Conservation (phyloP, 805 yeast species). For the Metschnikowia baotianmanensis region DNA sequence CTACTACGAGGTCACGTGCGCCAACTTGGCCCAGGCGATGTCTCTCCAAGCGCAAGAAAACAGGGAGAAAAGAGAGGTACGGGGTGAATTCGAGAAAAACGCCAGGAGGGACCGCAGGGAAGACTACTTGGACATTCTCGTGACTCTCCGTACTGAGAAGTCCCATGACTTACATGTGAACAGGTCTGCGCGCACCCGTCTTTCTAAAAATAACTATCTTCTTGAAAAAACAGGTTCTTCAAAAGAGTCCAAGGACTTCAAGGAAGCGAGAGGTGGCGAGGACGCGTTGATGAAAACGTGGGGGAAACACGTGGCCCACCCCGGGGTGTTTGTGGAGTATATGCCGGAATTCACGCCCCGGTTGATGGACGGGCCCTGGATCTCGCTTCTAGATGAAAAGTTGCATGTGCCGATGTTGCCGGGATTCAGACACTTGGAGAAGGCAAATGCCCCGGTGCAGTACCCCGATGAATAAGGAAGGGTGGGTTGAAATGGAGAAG, state of each 20-base stretch:
- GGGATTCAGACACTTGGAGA: constrained; percentile 61
- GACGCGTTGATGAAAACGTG: constrained; percentile 22
- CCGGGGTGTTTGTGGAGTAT: constrained; percentile 34
- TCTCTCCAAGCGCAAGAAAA: constrained; percentile 15
- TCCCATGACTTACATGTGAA: constrained; percentile 30
- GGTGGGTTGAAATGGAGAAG: background rate
- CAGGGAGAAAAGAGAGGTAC: too few relatives aligned
- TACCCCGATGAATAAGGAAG: constrained; percentile 28
- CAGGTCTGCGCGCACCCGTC: constrained; percentile 22
- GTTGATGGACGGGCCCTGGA: constrained; percentile 20
- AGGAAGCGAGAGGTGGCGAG: too few relatives aligned
- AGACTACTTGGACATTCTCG: constrained; percentile 14
- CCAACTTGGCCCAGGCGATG: constrained; percentile 22
- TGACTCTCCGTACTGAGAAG: constrained; percentile 21
- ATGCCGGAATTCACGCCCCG: constrained; percentile 36
- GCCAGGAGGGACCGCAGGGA: too few relatives aligned
- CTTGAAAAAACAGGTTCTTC: too few relatives aligned
- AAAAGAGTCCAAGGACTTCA: too few relatives aligned
- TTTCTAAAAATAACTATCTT: constrained; percentile 22
- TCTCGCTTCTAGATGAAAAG: constrained; percentile 22
- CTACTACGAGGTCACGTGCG: constrained; percentile 21
- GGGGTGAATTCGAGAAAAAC: too few relatives aligned
- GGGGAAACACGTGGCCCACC: constrained; percentile 29
- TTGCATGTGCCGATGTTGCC: constrained; percentile 44
- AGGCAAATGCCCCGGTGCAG: constrained; percentile 48